Evolutionary conservation across 75 land plant species (phyloP), one percentile per base, ranked within the genome.

Genomic region (Sequoia sempervirens): DNA sequence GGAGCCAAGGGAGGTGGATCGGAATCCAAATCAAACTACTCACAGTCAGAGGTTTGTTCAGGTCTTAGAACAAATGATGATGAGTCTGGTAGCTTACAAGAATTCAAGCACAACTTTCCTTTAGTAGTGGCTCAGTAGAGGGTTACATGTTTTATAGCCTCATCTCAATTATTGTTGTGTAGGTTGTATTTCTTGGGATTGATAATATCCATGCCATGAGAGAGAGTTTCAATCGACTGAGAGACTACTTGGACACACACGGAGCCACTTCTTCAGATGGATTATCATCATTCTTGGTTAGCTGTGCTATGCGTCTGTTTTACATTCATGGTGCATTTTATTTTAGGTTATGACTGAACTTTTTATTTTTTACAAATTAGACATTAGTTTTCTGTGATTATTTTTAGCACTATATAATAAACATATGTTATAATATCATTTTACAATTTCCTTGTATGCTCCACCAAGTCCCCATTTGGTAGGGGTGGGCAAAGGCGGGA

Each of bases 1-100:
- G 98, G 99, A 6, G 99, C 98, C 45, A 89, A 92, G 95, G 99
- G 99, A 84, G 99, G 99, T 87, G 99, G 99, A 28, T 97, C 99
- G 28, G 99, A 97, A 86, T 97, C 99, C 37, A 94, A 96, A 76
- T 87, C 99, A 30, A 92, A 97, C 87, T 97, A 97, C 87, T 92
- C 86, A 47, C 96, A 96, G 45, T 96, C 95, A 83, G 99, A 96
- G 98, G 99, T 97, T 38, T 43, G 75, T 36, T 47, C n/a, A 26
- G n/a, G 14, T 78, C 47, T n/a, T 78, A 13, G 30, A 43, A 12
- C 30, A 43, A 28, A 43, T 43, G 78, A 40, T 18, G 4, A 41
- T 45, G 50, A 43, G 23, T n/a, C 47, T 43, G 18, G 12, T 78
- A 43, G 14, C 28, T 78, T n/a, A 41, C 9, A 78, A 46, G 12